phyloP scores from a whole-genome alignment of 257 asterid genomes.

The Marsdenia floribunda region DNA sequence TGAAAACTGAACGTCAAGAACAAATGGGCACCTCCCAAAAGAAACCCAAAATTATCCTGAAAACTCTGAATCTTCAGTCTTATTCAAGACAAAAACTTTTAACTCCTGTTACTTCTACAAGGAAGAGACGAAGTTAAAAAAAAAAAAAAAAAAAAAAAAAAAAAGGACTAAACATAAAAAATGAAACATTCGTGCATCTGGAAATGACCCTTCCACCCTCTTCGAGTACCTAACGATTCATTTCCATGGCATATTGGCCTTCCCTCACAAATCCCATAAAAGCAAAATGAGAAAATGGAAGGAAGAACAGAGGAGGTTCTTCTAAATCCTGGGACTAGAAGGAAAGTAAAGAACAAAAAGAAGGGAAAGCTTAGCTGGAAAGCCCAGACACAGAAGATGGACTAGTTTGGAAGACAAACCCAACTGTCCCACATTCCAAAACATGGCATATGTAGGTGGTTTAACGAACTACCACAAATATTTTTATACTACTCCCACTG shows the following conservation, averaged over 20 bases:
- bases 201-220: slow-evolving; percentile 32
- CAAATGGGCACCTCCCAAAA: slow-evolving; percentile 17
- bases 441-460: slow-evolving; percentile 13
- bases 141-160: no score
- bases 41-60: slow-evolving; percentile 19
- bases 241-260: not conserved
- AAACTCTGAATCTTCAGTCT: slow-evolving; percentile 7
- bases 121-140: not conserved
- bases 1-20: slow-evolving; percentile 9
- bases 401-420: slow-evolving; percentile 23
- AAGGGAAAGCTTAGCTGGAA: slow-evolving; percentile 41
- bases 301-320: slow-evolving; percentile 15
- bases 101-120: not conserved
- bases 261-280: slow-evolving; percentile 4
- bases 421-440: slow-evolving; percentile 32
- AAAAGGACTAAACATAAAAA: not conserved
- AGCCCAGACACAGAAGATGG: slow-evolving; percentile 22
- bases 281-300: slow-evolving; percentile 9
- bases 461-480: slow-evolving; percentile 9
- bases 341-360: slow-evolving; percentile 31
- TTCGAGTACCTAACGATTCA: slow-evolving; percentile 9
- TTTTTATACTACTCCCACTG: slow-evolving; percentile 14
- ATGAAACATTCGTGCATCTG: no score
- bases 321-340: slow-evolving; percentile 3
- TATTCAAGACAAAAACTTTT: slow-evolving; percentile 12